Percentiles rank a stretch among this genome's conserved stretches.
phyloP scores from a whole-genome alignment of 2,329 filamentous ascomycete genomes.

The Talaromyces pinophilus region DNA sequence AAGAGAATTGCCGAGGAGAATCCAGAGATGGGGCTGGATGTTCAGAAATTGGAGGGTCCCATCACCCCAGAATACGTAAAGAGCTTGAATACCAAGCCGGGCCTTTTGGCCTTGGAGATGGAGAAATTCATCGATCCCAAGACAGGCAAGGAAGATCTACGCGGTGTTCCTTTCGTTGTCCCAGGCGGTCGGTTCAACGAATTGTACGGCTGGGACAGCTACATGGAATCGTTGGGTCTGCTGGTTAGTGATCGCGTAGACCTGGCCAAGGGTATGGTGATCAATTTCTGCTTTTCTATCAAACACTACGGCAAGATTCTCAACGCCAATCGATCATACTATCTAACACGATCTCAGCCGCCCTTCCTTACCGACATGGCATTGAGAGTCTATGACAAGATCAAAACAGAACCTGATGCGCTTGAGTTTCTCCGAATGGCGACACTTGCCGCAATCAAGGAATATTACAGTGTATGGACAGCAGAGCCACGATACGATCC shows the following conservation, averaged over 20 bases:
- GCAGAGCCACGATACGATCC: conserved; percentile 74
- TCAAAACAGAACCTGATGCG: conserved; percentile 79
- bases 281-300: conserved; percentile 97
- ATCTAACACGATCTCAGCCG: conserved; percentile 89
- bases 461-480: conserved; percentile 90
- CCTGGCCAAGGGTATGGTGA: conserved; percentile 89
- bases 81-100: conserved; percentile 82
- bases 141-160: conserved; percentile 69
- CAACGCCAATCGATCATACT: conserved; percentile 95
- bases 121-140: conserved; percentile 68
- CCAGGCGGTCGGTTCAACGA: conserved; percentile 98
- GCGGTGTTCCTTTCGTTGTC: conserved; percentile 91
- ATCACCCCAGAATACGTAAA: conserved; percentile 80
- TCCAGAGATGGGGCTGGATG: conserved; percentile 84
- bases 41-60: conserved; percentile 69
- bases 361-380: conserved; percentile 98
- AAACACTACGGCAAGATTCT: conserved; percentile 98
- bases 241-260: conserved; percentile 82
- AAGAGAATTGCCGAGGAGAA: conserved; percentile 72
- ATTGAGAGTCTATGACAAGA: conserved; percentile 87
- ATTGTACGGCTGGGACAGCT: conserved; percentile 97
- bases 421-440: conserved; percentile 77
- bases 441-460: conserved; percentile 91
- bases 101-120: conserved; percentile 86
- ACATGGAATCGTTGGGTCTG: conserved; percentile 93